Evolutionary conservation across 78 protist genomes (phyloP).

Genomic region (Monosiga brevicollis): DNA sequence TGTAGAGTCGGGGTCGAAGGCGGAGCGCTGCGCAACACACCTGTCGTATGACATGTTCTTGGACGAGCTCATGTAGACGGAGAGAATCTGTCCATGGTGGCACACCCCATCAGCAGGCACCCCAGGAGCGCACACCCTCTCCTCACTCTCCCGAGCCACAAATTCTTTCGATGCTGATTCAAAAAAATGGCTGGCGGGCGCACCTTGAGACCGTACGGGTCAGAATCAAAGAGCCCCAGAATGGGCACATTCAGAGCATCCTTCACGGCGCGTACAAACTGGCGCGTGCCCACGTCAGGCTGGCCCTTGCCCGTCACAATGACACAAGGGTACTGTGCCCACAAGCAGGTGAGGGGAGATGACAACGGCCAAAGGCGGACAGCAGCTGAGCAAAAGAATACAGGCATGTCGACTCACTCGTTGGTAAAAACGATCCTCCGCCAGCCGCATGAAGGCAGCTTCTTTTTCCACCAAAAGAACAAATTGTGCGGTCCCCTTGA

Average conservation of each 20-base stretch:
- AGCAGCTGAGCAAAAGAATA: neutral
- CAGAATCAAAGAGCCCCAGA: constrained; percentile 51
- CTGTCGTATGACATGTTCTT: constrained; percentile 64
- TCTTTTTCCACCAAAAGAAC: constrained; percentile 59
- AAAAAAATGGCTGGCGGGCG: no score
- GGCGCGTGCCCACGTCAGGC: constrained; percentile 60
- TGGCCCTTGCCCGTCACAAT: constrained; percentile 56
- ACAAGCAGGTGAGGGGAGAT: neutral
- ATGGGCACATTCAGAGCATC: constrained; percentile 37
- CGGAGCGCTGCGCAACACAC: no score
- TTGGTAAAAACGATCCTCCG: constrained; percentile 63
- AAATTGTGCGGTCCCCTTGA: constrained; percentile 49
- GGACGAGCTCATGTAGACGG: constrained; percentile 55
- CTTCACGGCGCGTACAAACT: constrained; percentile 9
- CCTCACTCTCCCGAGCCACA: no score
- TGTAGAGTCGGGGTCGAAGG: no score
- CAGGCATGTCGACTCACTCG: neutral
- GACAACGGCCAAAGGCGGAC: neutral
- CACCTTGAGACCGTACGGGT: constrained; percentile 61
- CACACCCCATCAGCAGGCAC: no score
- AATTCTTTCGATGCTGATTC: no score
- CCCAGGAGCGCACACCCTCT: no score
- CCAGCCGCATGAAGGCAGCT: constrained; percentile 59
- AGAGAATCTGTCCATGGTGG: no score
- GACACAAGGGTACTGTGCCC: neutral